Percentiles rank a stretch among this genome's conserved stretches.
phyloP scores from a whole-genome alignment of 306 rosid genomes.

The Senna siamea region DNA sequence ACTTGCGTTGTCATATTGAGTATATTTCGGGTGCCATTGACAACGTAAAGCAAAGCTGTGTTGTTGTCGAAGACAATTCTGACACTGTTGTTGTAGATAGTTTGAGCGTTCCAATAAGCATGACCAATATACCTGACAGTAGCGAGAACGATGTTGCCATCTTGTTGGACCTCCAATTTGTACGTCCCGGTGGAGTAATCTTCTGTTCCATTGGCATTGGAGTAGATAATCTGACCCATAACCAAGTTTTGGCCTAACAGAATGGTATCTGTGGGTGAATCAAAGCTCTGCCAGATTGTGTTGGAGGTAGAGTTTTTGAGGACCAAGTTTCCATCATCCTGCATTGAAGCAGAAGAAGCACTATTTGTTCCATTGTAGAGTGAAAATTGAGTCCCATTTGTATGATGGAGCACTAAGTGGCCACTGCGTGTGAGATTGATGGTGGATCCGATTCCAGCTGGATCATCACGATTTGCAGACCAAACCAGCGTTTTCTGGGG shows the following conservation, averaged over 20 bases:
- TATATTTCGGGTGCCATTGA: slow-evolving; percentile 19
- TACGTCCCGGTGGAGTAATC: slow-evolving; percentile 45
- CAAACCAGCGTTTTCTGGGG: slow-evolving; percentile 35
- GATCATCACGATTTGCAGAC: slow-evolving; percentile 46
- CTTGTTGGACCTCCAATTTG: slow-evolving; percentile 38
- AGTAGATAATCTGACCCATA: slow-evolving; percentile 31
- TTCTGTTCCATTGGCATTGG: slow-evolving; percentile 39
- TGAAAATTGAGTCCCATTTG: neutral
- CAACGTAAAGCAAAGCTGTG: slow-evolving; percentile 37
- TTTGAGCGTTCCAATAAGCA: slow-evolving; percentile 34
- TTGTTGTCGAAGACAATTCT: slow-evolving; percentile 34
- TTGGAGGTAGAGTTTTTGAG: slow-evolving; percentile 1
- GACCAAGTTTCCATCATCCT: slow-evolving; percentile 38
- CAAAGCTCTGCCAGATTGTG: slow-evolving; percentile 41
- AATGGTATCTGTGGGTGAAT: slow-evolving; percentile 45
- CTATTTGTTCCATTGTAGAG: slow-evolving; percentile 21
- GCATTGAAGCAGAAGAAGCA: slow-evolving; percentile 33
- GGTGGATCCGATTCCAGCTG: slow-evolving; percentile 36
- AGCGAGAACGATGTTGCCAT: slow-evolving; percentile 41
- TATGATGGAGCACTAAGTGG: slow-evolving; percentile 16
- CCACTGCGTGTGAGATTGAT: slow-evolving; percentile 33
- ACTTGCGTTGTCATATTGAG: neutral
- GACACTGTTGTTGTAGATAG: neutral
- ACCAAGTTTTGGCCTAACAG: slow-evolving; percentile 40
- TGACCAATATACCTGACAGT: slow-evolving; percentile 20